Evolutionary conservation across 495 filamentous ascomycete genomes (phyloP), one percentile per base, ranked within the genome.

Genomic region (Neurospora sp.): DNA sequence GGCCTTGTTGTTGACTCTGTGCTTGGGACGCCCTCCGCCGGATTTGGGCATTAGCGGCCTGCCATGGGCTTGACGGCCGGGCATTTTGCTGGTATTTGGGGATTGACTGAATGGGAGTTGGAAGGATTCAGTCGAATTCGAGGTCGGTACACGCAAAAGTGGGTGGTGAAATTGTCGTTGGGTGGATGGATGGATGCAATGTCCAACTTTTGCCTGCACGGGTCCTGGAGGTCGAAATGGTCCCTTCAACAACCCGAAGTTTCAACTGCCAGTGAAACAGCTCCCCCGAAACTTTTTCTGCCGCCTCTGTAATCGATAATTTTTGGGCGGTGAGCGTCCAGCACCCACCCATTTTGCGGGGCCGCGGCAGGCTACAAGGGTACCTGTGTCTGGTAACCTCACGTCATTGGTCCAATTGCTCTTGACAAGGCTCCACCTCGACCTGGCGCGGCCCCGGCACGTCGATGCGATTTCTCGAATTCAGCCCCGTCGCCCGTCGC

Each of bases 1-100:
- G 39, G 22, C 18, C n/a, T 40, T 47, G 39, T 39, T 70, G 70
- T 38, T n/a, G 75, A 20, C 18, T 77, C 78, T 31, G 68, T 53
- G 27, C 73, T 87, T 89, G 70, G 81, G 80, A 74, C 86, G 90
- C 71, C 79, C 80, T 16, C 79, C 77, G 72, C 72, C 75, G 1
- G 80, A 75, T 78, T 78, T 82, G 71, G 75, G 81, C 82, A 77
- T 83, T 53, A 85, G 75, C 39, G 85, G 75, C 71, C 82, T 73
- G 39, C 86, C 86, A 81, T 92, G 86, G 31, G 90, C 86, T 83
- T 90, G 89, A 72, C 88, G 85, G 81, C 90, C 90, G 75, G 91
- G 88, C 92, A 93, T 93, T 71, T 73, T 83, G 80, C 9, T 35
- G 6, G 9, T 73, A 35, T 70, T 70, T 41, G 1, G n/a, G 35